phyloP scores from a whole-genome alignment of 257 asterid species.

The Ilex asprella region DNA sequence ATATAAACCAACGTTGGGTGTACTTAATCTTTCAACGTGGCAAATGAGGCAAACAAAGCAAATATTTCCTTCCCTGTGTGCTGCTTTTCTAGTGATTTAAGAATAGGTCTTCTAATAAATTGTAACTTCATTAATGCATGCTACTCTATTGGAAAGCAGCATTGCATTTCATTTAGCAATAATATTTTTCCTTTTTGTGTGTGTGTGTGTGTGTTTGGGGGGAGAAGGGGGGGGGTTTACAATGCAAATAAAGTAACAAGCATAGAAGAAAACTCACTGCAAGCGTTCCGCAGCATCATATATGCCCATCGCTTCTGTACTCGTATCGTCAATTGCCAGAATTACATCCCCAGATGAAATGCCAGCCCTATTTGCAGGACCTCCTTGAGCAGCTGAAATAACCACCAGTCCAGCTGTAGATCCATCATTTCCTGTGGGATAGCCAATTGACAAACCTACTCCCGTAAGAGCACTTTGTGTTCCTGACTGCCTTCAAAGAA shows the following conservation, averaged over 20 bases:
- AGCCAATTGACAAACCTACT: constrained; percentile 93
- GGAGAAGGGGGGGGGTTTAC: too few species aligned
- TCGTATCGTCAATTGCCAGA: constrained; percentile 66
- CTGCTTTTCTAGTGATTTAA: too few species aligned
- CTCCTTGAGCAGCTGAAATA: constrained; percentile 88
- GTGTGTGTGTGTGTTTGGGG: too few species aligned
- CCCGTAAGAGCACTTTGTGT: constrained; percentile 84
- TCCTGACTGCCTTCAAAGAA: constrained; percentile 96
- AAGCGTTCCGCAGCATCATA: constrained; percentile 91
- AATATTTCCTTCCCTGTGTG: too few species aligned
- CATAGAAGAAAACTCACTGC: constrained; percentile 57
- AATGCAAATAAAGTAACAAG: neutral
- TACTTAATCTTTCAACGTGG: too few species aligned
- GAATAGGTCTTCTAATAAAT: too few species aligned
- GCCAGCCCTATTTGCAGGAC: constrained; percentile 92
- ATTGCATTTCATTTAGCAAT: too few species aligned
- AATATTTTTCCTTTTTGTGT: too few species aligned
- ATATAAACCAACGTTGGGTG: too few species aligned
- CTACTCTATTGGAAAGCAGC: too few species aligned
- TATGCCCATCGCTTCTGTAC: constrained; percentile 76
- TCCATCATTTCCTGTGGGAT: constrained; percentile 56
- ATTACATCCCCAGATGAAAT: constrained; percentile 78
- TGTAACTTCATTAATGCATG: too few species aligned
- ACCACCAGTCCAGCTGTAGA: constrained; percentile 69
- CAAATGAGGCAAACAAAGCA: too few species aligned